These are phyloP conservation scores for Cubamyces lactineus DNA, from an alignment of 768 basidiomycete species.

Conservation along the genomic window DNA sequence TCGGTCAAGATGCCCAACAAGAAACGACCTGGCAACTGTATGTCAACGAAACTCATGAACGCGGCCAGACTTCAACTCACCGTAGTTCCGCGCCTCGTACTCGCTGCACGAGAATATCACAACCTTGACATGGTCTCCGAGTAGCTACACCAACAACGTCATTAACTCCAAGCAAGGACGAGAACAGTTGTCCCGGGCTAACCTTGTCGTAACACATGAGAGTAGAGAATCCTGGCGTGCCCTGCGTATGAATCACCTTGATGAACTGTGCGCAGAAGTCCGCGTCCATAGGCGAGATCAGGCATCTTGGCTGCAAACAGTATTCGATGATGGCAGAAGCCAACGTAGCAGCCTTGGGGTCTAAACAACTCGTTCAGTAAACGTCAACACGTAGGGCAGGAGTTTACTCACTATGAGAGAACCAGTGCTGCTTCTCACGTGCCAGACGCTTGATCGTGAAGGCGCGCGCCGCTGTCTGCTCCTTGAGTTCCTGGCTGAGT, in stretches of 20 bases:
- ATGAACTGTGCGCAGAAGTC: slow-evolving; percentile 93
- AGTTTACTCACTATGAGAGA: slow-evolving; percentile 56
- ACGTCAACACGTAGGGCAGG: neutral
- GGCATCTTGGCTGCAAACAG: slow-evolving; percentile 89
- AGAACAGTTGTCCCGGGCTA: slow-evolving; percentile 21
- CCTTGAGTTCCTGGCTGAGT: slow-evolving; percentile 71
- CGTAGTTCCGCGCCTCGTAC: slow-evolving; percentile 94
- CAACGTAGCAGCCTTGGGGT: slow-evolving; percentile 51
- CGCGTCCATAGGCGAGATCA: slow-evolving; percentile 97
- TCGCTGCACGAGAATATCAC: slow-evolving; percentile 94
- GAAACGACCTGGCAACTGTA: slow-evolving; percentile 70
- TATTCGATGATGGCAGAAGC: slow-evolving; percentile 77
- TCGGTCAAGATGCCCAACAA: slow-evolving; percentile 78
- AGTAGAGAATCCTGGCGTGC: slow-evolving; percentile 89
- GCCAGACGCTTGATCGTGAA: slow-evolving; percentile 78
- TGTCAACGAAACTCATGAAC: neutral
- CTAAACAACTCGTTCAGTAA: slow-evolving; percentile 30
- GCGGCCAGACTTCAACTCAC: slow-evolving; percentile 42
- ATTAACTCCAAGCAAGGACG: neutral
- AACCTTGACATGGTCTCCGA: slow-evolving; percentile 82
- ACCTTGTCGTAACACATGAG: slow-evolving; percentile 86
- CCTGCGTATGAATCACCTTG: slow-evolving; percentile 81
- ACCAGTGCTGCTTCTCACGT: slow-evolving; percentile 84
- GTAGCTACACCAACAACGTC: slow-evolving; percentile 53
- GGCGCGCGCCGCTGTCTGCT: slow-evolving; percentile 69